Conservation (phyloP, 495 filamentous ascomycete genomes). For the Hypoxylon intermedium region DNA sequence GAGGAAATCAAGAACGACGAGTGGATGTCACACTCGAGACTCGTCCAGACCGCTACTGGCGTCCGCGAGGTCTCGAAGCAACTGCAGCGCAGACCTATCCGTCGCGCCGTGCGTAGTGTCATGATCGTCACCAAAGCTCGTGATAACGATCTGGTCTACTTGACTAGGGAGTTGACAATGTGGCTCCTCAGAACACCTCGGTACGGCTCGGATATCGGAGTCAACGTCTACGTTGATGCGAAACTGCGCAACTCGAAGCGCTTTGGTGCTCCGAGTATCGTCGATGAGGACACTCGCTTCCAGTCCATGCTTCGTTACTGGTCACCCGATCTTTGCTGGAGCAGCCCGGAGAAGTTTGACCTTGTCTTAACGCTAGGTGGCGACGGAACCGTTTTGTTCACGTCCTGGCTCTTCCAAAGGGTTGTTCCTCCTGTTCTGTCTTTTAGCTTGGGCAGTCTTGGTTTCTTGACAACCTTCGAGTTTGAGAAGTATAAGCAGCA, state of each 20-base stretch:
- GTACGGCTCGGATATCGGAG: constrained; percentile 78
- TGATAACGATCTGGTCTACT: constrained; percentile 83
- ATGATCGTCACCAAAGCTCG: constrained; percentile 98
- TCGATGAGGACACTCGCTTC: constrained; percentile 74
- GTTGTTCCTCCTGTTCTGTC: constrained; percentile 89
- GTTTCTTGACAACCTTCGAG: constrained; percentile 93
- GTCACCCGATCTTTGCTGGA: constrained; percentile 94
- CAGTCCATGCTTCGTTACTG: constrained; percentile 86
- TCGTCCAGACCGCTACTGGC: constrained; percentile 92
- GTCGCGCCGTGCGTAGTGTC: constrained; percentile 83
- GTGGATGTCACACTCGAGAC: constrained; percentile 85
- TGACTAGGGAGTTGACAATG: constrained; percentile 83
- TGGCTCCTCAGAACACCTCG: constrained; percentile 87
- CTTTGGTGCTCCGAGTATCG: constrained; percentile 77
- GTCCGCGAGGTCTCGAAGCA: constrained; percentile 95
- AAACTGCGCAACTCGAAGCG: constrained; percentile 85
- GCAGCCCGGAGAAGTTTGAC: constrained; percentile 87
- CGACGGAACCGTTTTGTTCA: constrained; percentile 91
- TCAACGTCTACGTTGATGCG: constrained; percentile 94
- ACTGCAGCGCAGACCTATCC: constrained; percentile 85
- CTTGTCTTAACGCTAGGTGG: constrained; percentile 90
- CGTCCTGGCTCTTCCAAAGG: constrained; percentile 92
- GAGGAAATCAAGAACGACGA: constrained; percentile 94
- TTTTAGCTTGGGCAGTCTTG: constrained; percentile 87
- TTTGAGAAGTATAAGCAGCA: constrained; percentile 82